Base-by-base conservation (phyloP, 225 moss, liverwort and hornwort genomes). In the Neckera pumila region DNA sequence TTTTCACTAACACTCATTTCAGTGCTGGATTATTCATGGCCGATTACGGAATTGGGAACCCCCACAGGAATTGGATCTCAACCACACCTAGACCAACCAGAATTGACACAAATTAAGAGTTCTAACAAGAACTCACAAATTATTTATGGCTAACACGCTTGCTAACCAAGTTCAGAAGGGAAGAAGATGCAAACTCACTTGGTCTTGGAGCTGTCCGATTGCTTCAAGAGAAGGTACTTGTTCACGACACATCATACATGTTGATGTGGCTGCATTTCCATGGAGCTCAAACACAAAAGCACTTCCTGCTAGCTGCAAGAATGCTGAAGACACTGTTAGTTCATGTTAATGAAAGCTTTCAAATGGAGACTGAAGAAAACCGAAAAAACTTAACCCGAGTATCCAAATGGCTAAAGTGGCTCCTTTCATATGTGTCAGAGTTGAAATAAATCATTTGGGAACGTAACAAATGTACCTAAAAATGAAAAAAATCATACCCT, bases 201-300 rank as follows among this genome's bases (percentile, higher is more conserved):
- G 66, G 60, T 81, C 89, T 88, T 91, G 89, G 38, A 93, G 87
- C 84, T 89, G 89, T 64, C 89, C 83, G 23, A 92, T 89, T 23
- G 86, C 90, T 90, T 92, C 81, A 66, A 84, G 31, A 33, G 89
- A 91, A 59, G 86, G 45, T 36, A 86, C 82, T 84, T 89, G 88
- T 84, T 92, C 90, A 83, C 60, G 81, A 86, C 92, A 93, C 88
- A 89, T 86, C 84, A 85, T 92, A 82, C 92, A 91, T 79, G 91
- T 88, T 85, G 92, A 91, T 56, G 89, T 89, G 76, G 78, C 78
- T 66, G 92, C 93, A 65, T 91, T 93, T 43, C 89, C 93, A 40
- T 93, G 93, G 66, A 93, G 92, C 84, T 93, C 90, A 82, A 92
- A 91, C 54, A 92, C 42, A 30, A 34, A 79, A 58, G 61, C 26